Evolutionary conservation across 1,284 basidiomycete species (phyloP), one percentile per base, ranked within the genome.

Genomic region (Farysia itapuensis): DNA sequence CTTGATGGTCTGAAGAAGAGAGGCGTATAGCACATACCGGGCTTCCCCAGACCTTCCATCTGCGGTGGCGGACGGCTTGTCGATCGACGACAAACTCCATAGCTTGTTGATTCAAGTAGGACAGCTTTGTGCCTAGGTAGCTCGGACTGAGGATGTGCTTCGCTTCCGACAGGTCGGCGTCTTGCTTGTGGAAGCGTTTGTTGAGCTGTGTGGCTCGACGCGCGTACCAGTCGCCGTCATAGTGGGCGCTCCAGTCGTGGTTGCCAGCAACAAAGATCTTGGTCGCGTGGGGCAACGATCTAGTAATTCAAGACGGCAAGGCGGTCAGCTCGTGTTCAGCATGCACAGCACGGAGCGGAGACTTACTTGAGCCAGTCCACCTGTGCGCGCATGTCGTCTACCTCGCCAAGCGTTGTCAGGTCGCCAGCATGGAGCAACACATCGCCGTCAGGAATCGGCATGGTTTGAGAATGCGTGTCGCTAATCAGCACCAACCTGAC

Each of bases 371-470:
- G 22, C 64, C 64, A 67, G 21, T 43, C 42, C 1, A 67, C 34
- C 32, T 64, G 61, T 1, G 37, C 21, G 3, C 22, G 2, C 1
- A 64, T 22, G 25, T 58, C 50, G 2, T 31, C 35, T 0, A 41
- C 40, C n/a, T 40, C 35, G 4, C 64, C 61, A 2, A 64, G 15
- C n/a, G 40, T 51, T 11, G 61, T 60, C 11, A 67, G 33, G 23
- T 67, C 64, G 15, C 64, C 64, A 16, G 51, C 44, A 25, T 67
- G 64, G 3, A 67, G 43, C 4, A 67, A 46, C 18, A 59, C 44
- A 30, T 52, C 60, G 0, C 60, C 56, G 2, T 45, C 54, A 7
- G 60, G 60, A 3, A 64, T 43, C 4, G 29, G 26, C 1, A 36
- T 44, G 9, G 47, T 49, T 34, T 60, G 40, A 16, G 50, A 45